Percentiles rank a stretch among this genome's conserved stretches.
Conservation (phyloP, 1,284 basidiomycete species). For the Pisolithus thermaeus region DNA sequence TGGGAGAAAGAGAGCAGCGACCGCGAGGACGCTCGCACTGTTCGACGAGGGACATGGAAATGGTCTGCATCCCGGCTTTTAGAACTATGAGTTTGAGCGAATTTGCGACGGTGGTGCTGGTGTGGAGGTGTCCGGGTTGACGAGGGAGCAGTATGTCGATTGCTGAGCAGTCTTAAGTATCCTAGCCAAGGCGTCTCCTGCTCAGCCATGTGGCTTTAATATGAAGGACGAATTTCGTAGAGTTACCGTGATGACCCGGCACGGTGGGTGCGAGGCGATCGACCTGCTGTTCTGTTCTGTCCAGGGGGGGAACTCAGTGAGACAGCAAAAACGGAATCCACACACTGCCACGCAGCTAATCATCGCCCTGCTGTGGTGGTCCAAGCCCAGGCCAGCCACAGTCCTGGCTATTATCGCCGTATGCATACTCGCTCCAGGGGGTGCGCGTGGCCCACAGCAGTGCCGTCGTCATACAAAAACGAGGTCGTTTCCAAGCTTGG, state of each 20-base stretch:
- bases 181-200: neutral
- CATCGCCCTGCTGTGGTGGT: constrained; percentile 1
- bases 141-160: neutral
- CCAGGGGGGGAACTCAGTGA: neutral
- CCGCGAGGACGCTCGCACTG: constrained; percentile 10
- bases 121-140: neutral
- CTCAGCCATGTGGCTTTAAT: constrained; percentile 1
- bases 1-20: constrained; percentile 17
- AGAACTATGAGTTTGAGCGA: constrained; percentile 4
- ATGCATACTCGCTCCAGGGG: constrained; percentile 6
- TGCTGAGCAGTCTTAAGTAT: constrained; percentile 4
- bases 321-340: no score
- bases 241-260: neutral
- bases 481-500: no score
- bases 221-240: neutral
- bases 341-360: constrained; percentile 12
- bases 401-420: constrained; percentile 11
- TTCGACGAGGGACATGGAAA: constrained; percentile 6
- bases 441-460: constrained; percentile 10
- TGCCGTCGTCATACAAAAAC: no score
- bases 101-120: neutral
- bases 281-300: neutral
- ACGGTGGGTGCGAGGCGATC: constrained; percentile 4
- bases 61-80: constrained; percentile 4
- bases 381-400: constrained; percentile 1